These are phyloP conservation scores for Suillus lakei DNA, from an alignment of 768 basidiomycete species.

Conservation along the genomic window DNA sequence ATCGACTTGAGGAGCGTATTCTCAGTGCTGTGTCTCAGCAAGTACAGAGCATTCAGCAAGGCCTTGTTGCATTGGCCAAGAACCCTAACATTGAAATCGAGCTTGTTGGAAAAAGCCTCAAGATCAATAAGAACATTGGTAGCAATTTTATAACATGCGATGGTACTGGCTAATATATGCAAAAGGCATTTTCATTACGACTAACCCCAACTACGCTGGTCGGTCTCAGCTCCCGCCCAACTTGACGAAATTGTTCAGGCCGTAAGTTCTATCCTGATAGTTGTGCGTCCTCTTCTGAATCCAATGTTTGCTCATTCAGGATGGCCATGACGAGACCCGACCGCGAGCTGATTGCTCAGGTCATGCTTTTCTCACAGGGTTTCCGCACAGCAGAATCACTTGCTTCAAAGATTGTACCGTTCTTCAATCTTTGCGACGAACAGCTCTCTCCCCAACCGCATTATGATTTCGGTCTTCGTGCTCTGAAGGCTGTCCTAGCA, in stretches of 20 bases:
- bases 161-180: constrained; percentile 15
- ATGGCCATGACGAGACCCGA: constrained; percentile 99
- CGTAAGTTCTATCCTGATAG: constrained; percentile 53
- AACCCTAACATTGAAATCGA: constrained; percentile 93
- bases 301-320: constrained; percentile 42
- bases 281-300: constrained; percentile 15
- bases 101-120: constrained; percentile 91
- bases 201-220: constrained; percentile 98
- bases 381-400: constrained; percentile 97
- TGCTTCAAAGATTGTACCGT: constrained; percentile 98
- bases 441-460: constrained; percentile 97
- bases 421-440: constrained; percentile 98
- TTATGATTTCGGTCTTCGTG: constrained; percentile 98
- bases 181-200: constrained; percentile 95
- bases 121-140: constrained; percentile 95
- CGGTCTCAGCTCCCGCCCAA: constrained; percentile 90
- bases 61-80: constrained; percentile 79
- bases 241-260: constrained; percentile 90
- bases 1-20: constrained; percentile 97
- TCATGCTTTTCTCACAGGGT: constrained; percentile 99
- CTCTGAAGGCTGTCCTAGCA: constrained; percentile 93
- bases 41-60: constrained; percentile 98
- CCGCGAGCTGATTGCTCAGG: constrained; percentile 97
- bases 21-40: constrained; percentile 98
- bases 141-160: constrained; percentile 14